These are phyloP conservation scores for Cucumis cinereus DNA, from an alignment of 306 rosid genomes.

Conservation along the genomic window DNA sequence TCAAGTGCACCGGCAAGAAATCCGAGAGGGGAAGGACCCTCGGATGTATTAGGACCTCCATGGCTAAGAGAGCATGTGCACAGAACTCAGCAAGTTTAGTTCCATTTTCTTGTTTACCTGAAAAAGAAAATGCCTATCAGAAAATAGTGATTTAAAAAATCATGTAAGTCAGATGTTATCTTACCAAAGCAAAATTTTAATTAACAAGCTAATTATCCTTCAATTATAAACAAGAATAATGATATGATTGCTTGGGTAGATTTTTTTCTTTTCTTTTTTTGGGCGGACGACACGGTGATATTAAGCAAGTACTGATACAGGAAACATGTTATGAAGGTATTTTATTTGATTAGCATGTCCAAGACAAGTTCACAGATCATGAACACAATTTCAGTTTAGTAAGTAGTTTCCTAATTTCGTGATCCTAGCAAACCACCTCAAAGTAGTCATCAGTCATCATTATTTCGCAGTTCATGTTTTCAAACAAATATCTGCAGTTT, in stretches of 20 bases:
- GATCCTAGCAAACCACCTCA: background rate
- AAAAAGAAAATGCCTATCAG: constrained; percentile 10
- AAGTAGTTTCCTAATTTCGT: background rate
- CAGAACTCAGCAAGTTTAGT: constrained; percentile 72
- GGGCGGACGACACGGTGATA: background rate
- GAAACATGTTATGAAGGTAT: background rate
- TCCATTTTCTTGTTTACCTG: constrained; percentile 65
- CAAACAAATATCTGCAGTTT: background rate
- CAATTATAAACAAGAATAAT: background rate
- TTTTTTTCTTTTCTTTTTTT: background rate
- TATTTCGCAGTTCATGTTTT: background rate
- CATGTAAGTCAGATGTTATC: background rate
- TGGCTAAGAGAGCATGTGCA: constrained; percentile 61
- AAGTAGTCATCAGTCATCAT: background rate
- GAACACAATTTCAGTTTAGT: background rate
- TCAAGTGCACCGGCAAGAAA: constrained; percentile 13
- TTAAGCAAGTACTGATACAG: background rate
- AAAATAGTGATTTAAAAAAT: background rate
- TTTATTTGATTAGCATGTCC: background rate
- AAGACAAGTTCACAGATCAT: background rate
- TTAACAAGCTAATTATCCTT: background rate
- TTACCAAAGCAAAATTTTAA: background rate
- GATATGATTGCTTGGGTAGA: background rate
- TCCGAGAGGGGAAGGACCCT: constrained; percentile 54
- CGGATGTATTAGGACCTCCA: constrained; percentile 90